These are phyloP conservation scores for Lachnellula suecica DNA, from an alignment of 2,329 filamentous ascomycete genomes.

Conservation along the genomic window DNA sequence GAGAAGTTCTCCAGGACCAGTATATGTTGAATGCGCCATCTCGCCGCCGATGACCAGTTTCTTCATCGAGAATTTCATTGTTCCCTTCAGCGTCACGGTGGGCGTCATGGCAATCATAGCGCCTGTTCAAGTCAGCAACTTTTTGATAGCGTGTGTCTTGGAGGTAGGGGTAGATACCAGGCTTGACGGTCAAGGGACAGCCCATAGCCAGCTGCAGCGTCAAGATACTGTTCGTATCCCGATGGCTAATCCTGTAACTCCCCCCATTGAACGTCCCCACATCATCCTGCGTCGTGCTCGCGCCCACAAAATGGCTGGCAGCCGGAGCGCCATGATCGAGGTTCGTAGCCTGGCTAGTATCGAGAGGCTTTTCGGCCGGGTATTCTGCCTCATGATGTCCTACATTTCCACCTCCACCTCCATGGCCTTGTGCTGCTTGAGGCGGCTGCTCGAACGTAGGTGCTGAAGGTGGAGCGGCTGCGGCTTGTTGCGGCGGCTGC, in stretches of 20 bases:
- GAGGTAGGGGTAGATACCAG: constrained; percentile 47
- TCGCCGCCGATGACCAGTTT: constrained; percentile 85
- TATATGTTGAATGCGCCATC: constrained; percentile 75
- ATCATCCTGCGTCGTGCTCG: constrained; percentile 68
- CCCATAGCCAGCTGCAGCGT: constrained; percentile 89
- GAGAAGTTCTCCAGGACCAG: constrained; percentile 86
- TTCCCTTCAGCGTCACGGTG: constrained; percentile 79
- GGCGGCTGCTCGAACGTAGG: constrained; percentile 10
- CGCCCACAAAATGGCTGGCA: constrained; percentile 61
- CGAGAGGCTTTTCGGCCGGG: constrained; percentile 30
- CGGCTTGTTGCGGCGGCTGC: constrained; percentile 14
- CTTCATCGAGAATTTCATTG: constrained; percentile 83
- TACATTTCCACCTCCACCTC: constrained; percentile 18
- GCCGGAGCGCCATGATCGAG: constrained; percentile 40
- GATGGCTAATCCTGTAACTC: constrained; percentile 88
- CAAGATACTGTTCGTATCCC: constrained; percentile 85
- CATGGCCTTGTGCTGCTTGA: constrained; percentile 11
- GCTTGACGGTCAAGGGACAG: constrained; percentile 78
- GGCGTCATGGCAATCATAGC: constrained; percentile 95
- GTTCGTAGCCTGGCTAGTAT: constrained; percentile 28
- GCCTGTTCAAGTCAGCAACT: constrained; percentile 44
- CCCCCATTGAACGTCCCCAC: constrained; percentile 97
- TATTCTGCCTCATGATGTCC: constrained; percentile 21
- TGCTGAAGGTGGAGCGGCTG: not conserved
- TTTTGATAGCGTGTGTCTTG: not conserved